Percentiles rank a stretch among this genome's conserved stretches.
phyloP scores from a whole-genome alignment of 2,329 filamentous ascomycete genomes.

The Pseudogymnoascus sp. region DNA sequence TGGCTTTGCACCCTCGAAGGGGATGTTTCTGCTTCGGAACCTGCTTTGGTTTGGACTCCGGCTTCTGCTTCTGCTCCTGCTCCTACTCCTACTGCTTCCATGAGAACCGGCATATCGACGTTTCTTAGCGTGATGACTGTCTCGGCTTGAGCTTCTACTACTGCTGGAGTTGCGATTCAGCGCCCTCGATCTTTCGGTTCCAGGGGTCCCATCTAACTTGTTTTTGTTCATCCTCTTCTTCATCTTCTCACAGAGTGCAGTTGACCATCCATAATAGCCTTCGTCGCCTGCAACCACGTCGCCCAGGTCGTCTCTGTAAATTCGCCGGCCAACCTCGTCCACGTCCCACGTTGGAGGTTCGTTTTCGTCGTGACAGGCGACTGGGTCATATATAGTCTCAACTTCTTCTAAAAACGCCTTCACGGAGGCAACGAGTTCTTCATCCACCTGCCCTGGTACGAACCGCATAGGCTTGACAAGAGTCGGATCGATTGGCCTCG shows the following conservation, averaged over 20 bases:
- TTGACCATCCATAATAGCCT: slow-evolving; percentile 86
- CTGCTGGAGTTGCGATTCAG: slow-evolving; percentile 19
- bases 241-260: slow-evolving; percentile 75
- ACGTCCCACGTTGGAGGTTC: slow-evolving; percentile 53
- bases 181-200: slow-evolving; percentile 13
- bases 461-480: slow-evolving; percentile 68
- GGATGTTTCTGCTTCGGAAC: neutral
- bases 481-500: slow-evolving; percentile 64
- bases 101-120: slow-evolving; percentile 16
- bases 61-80: slow-evolving; percentile 7
- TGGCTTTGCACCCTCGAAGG: neutral
- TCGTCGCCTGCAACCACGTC: slow-evolving; percentile 57
- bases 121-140: slow-evolving; percentile 19
- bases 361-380: slow-evolving; percentile 38
- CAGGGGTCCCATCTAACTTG: slow-evolving; percentile 14
- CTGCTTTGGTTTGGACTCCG: slow-evolving; percentile 1
- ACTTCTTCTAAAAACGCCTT: slow-evolving; percentile 64
- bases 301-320: slow-evolving; percentile 51
- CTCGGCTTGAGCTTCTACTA: slow-evolving; percentile 22
- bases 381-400: slow-evolving; percentile 58
- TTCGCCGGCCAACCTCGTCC: slow-evolving; percentile 67
- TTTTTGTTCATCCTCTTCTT: slow-evolving; percentile 44
- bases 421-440: slow-evolving; percentile 60
- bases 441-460: slow-evolving; percentile 60
- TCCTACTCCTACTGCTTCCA: slow-evolving; percentile 4